Conservation (phyloP, 2,329 filamentous ascomycete genomes). For the Colletotrichum acutatum region DNA sequence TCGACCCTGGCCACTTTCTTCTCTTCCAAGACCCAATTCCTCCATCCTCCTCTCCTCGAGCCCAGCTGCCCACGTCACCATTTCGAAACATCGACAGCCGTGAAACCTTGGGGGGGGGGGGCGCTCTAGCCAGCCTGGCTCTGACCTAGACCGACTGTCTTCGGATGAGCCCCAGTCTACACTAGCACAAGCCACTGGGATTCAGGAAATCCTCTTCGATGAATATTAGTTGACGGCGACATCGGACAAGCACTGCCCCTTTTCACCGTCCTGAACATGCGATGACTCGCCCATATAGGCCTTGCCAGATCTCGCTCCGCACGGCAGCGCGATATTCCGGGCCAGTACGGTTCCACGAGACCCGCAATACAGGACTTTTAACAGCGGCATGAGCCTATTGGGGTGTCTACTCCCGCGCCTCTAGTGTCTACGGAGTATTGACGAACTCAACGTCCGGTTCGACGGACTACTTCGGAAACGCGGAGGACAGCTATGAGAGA, state of each 20-base stretch:
- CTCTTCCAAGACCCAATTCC: neutral
- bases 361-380: neutral
- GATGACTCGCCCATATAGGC: neutral
- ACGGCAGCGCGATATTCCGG: slow-evolving; percentile 7
- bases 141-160: neutral
- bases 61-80: slow-evolving; percentile 29
- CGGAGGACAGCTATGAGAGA: neutral
- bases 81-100: slow-evolving; percentile 9
- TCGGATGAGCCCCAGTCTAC: neutral
- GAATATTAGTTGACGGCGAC: neutral
- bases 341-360: neutral
- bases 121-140: neutral
- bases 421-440: neutral
- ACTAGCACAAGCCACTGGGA: neutral
- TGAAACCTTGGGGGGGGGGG: slow-evolving; percentile 13
- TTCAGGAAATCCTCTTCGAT: neutral
- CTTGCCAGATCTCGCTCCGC: neutral
- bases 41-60: neutral
- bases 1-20: too few species aligned
- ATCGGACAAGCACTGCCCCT: neutral
- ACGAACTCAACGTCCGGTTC: neutral
- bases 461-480: neutral
- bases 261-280: neutral
- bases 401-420: neutral
- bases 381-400: neutral